phyloP scores from a whole-genome alignment of 768 basidiomycete species.

The Lactarius indigo region DNA sequence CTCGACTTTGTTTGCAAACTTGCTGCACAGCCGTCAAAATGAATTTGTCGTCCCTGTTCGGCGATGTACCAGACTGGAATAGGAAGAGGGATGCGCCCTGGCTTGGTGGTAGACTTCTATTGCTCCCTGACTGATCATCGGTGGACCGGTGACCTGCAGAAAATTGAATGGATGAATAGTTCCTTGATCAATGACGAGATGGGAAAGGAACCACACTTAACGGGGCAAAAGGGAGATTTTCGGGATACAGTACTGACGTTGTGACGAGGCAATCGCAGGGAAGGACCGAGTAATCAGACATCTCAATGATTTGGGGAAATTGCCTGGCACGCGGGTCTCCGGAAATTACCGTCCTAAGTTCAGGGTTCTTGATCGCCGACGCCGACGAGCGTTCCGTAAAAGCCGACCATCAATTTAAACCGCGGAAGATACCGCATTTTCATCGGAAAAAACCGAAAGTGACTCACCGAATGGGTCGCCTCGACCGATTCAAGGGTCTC shows the following conservation, averaged over 20 bases:
- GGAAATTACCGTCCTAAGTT: conserved; percentile 14
- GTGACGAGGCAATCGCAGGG: background rate
- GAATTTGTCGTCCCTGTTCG: conserved; percentile 3
- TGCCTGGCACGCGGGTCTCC: background rate
- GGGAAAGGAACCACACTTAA: background rate
- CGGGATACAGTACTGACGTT: background rate
- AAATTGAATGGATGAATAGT: background rate
- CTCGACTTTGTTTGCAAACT: background rate
- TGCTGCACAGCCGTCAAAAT: background rate
- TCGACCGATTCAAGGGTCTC: conserved; percentile 6
- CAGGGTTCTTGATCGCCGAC: conserved; percentile 23
- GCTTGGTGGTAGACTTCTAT: background rate
- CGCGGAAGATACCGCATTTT: conserved; percentile 2
- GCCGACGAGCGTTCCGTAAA: conserved; percentile 24
- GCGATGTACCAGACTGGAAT: background rate
- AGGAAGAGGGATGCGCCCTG: conserved; percentile 1
- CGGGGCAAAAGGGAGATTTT: background rate
- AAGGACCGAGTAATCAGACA: background rate
- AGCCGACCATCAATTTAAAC: conserved; percentile 19
- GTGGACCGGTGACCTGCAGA: background rate
- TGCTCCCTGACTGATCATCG: conserved; percentile 11
- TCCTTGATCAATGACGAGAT: background rate
- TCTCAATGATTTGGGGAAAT: background rate
- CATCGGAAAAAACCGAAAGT: conserved; percentile 15
- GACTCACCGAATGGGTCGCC: background rate